phyloP scores from a whole-genome alignment of 2,329 filamentous ascomycete species.

The Boeremia exigua region DNA sequence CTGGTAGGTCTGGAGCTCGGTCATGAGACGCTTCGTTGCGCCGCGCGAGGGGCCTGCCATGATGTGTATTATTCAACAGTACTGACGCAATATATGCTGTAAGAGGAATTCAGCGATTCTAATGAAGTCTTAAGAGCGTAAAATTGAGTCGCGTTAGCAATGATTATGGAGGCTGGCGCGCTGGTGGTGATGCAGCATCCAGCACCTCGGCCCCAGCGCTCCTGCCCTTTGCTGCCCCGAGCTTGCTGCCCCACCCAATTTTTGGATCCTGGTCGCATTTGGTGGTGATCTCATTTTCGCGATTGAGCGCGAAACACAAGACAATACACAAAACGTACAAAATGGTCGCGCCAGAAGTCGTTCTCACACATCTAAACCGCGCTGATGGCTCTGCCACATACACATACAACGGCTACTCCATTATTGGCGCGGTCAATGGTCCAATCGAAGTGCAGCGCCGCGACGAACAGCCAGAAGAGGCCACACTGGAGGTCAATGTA shows the following conservation, averaged over 20 bases:
- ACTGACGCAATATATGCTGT: background rate
- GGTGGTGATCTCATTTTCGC: slow-evolving; percentile 18
- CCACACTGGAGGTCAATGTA: slow-evolving; percentile 86
- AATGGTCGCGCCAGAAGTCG: slow-evolving; percentile 41
- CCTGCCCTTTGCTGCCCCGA: slow-evolving; percentile 24
- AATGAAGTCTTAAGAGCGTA: background rate
- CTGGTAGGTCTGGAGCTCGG: slow-evolving; percentile 65
- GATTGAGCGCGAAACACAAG: background rate
- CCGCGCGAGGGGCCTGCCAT: slow-evolving; percentile 45
- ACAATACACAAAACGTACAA: background rate
- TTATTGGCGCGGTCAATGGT: slow-evolving; percentile 88
- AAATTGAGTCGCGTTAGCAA: background rate
- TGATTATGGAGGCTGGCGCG: slow-evolving; percentile 9
- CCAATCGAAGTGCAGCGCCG: slow-evolving; percentile 87
- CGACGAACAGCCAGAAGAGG: slow-evolving; percentile 91
- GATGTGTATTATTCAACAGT: background rate
- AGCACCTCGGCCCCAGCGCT: slow-evolving; percentile 31
- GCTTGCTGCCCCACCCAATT: slow-evolving; percentile 33
- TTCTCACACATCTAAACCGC: slow-evolving; percentile 62
- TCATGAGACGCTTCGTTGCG: slow-evolving; percentile 64
- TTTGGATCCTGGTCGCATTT: slow-evolving; percentile 24
- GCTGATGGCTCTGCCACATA: slow-evolving; percentile 83
- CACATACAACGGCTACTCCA: slow-evolving; percentile 75
- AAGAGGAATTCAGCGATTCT: background rate
- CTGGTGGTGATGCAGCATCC: slow-evolving; percentile 14